Evolutionary conservation across 140 eudicot species (phyloP).

Genomic region (Senecio squalidus): DNA sequence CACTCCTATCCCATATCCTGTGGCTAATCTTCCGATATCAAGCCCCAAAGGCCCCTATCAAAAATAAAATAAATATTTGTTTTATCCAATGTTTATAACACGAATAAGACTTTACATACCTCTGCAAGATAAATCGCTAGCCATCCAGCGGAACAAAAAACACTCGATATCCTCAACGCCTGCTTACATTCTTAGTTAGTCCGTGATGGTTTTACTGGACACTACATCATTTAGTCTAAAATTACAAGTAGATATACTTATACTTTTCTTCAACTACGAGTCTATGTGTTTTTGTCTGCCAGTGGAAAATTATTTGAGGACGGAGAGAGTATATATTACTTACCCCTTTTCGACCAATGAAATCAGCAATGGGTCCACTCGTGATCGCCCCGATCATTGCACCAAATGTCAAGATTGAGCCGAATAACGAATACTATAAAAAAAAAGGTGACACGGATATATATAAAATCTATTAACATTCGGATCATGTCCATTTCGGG

Average conservation of each 20-base stretch:
- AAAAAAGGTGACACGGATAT: background rate
- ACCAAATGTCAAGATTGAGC: slow-evolving; percentile 82
- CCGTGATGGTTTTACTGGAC: too few relatives aligned
- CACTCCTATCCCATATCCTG: slow-evolving; percentile 94
- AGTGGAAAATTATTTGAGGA: too few relatives aligned
- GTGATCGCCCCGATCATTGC: slow-evolving; percentile 97
- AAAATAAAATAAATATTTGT: too few relatives aligned
- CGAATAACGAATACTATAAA: slow-evolving; percentile 77
- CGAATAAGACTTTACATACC: too few relatives aligned
- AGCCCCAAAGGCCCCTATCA: slow-evolving; percentile 47
- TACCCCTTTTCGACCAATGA: slow-evolving; percentile 84
- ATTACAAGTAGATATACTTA: too few relatives aligned
- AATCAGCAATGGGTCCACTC: slow-evolving; percentile 78
- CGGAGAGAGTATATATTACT: too few relatives aligned
- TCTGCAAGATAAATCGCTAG: slow-evolving; percentile 70
- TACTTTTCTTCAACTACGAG: too few relatives aligned
- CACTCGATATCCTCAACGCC: slow-evolving; percentile 75
- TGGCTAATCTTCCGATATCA: slow-evolving; percentile 76
- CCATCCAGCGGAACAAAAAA: slow-evolving; percentile 75
- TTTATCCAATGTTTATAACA: too few relatives aligned
- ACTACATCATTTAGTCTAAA: too few relatives aligned
- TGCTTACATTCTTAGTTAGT: slow-evolving; percentile 39
- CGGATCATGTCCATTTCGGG: background rate
- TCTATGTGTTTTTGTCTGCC: too few relatives aligned
- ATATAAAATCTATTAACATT: background rate